phyloP scores from a whole-genome alignment of 257 asterid genomes.

The Plantago ovata region DNA sequence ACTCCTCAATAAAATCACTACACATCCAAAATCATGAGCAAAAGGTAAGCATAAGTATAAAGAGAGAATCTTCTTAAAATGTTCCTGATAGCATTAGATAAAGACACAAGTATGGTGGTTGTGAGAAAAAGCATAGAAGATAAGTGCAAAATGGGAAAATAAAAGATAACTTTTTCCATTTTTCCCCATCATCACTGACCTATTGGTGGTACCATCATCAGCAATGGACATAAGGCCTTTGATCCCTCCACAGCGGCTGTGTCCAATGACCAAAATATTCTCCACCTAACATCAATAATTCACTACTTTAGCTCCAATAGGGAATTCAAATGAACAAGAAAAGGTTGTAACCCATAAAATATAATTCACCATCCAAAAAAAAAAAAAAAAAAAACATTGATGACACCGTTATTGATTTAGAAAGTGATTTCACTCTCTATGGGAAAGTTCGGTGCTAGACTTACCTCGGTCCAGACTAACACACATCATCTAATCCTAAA shows the following conservation, averaged over 20 bases:
- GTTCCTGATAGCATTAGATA: too few species aligned
- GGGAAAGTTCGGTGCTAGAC: too few species aligned
- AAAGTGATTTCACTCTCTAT: too few species aligned
- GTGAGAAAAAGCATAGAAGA: too few species aligned
- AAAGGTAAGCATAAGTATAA: not conserved
- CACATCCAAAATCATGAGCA: not conserved
- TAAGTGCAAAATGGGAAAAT: too few species aligned
- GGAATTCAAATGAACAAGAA: not conserved
- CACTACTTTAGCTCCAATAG: conserved; percentile 11
- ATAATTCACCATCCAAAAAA: too few species aligned
- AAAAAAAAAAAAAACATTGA: too few species aligned
- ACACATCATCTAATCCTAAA: too few species aligned
- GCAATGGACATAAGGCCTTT: conserved; percentile 86
- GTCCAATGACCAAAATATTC: conserved; percentile 81
- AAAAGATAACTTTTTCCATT: not conserved
- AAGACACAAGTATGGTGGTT: too few species aligned
- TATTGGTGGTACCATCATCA: conserved; percentile 68
- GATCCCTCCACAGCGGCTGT: conserved; percentile 94
- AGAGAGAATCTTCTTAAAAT: not conserved
- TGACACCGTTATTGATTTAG: too few species aligned
- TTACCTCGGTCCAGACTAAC: too few species aligned
- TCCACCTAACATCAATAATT: conserved; percentile 54
- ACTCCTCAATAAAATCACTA: conserved; percentile 85
- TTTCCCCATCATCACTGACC: conserved; percentile 29
- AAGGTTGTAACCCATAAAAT: too few species aligned